Evolutionary conservation across 2,329 filamentous ascomycete genomes (phyloP), one percentile per base, ranked within the genome.

Genomic region (Sphaerulina musiva): DNA sequence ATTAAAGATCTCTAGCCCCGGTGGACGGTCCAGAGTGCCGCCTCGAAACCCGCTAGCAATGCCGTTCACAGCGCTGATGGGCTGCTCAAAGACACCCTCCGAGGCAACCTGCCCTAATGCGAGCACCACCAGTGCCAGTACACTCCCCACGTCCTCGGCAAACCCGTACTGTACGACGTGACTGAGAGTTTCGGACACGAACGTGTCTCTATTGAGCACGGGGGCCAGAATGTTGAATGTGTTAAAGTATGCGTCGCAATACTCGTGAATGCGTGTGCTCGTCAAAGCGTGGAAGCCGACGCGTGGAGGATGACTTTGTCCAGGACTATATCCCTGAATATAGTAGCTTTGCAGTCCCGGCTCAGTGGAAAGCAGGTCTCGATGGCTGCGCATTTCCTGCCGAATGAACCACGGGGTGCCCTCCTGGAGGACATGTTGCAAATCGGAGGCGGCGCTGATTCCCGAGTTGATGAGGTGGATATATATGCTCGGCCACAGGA

Each of bases 1-100:
- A 58, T 84, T 84, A 68, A 84, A 84, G 36, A 82, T 73, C 1
- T 74, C 73, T 2, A 84, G 64, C 0, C 82, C 82, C 0, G 82
- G 81, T 2, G 81, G 81, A 14, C 70, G 71, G 11, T 73, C 70
- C 2, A 67, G 60, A 2, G 75, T 73, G 1, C 79, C 78, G 10
- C 80, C 80, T 40, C 76, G 75, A 23, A 82, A 69, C 2, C 80
- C 79, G 60, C 79, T 80, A 1, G 73, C 66, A 1, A 72, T 72
- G 10, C 75, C 74, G 39, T 77, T 72, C 48, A 73, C 68, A 5
- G 68, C 62, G 45, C 71, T 69, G 40, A 80, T 68, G 2, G 80
- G 74, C 12, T 68, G 64, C 11, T 77, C 78, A 31, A 73, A 72
- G 4, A 72, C 68, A 6, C 76, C 78, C 41, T 78, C 76, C n/a